Evolutionary conservation across 2,329 filamentous ascomycete species (phyloP).

Genomic region (Sporothrix phasma): DNA sequence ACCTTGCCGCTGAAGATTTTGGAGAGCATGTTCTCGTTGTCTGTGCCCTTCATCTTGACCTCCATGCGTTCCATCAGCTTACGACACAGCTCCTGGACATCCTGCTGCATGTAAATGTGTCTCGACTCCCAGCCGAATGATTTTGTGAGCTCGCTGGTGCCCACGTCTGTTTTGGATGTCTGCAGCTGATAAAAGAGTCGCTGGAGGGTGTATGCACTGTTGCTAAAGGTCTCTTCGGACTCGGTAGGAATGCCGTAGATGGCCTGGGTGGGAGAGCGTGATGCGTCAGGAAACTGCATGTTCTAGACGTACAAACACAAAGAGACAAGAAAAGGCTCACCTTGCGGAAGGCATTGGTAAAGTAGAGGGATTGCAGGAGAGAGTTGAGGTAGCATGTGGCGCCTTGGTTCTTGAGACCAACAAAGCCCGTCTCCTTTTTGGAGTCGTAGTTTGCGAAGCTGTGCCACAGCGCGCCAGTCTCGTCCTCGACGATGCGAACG

Average conservation of each 20-base stretch:
- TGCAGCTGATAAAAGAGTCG: conserved; percentile 91
- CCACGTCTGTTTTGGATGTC: conserved; percentile 71
- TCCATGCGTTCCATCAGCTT: conserved; percentile 97
- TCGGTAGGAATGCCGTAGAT: conserved; percentile 96
- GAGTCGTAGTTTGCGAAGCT: conserved; percentile 93
- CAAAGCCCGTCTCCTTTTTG: conserved; percentile 97
- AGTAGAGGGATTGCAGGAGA: conserved; percentile 72
- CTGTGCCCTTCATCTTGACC: conserved; percentile 94
- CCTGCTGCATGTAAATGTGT: conserved; percentile 97
- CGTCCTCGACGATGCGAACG: conserved; percentile 72
- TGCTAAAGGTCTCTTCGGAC: conserved; percentile 66
- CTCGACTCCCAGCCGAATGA: conserved; percentile 98
- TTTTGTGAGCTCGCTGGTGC: conserved; percentile 85
- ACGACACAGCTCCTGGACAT: conserved; percentile 91
- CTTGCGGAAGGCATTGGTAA: conserved; percentile 89
- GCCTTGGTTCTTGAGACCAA: conserved; percentile 92
- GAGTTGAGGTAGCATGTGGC: conserved; percentile 86
- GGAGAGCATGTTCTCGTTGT: conserved; percentile 77
- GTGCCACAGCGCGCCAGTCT: conserved; percentile 83
- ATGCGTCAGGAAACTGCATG: not conserved
- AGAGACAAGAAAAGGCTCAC: conserved; percentile 30
- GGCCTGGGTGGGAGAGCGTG: conserved; percentile 49
- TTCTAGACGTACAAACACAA: no score
- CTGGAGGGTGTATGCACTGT: conserved; percentile 90
- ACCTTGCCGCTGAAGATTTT: conserved; percentile 95